phyloP scores from a whole-genome alignment of 345 rosid genomes.

The Corymbia maculata region DNA sequence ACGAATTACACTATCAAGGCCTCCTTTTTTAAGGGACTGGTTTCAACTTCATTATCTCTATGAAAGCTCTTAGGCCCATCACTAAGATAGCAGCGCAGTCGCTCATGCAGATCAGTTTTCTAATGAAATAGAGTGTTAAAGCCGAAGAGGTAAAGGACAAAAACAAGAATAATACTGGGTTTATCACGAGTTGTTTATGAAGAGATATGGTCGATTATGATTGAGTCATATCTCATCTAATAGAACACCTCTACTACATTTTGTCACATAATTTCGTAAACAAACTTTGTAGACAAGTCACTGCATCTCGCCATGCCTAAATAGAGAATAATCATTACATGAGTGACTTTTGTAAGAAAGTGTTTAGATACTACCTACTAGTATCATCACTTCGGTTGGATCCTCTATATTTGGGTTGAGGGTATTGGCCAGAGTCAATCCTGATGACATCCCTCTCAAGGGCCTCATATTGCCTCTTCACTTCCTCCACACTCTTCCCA shows the following conservation, averaged over 20 bases:
- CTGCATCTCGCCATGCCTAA: background rate
- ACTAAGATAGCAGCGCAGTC: background rate
- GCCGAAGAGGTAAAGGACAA: background rate
- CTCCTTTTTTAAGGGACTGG: background rate
- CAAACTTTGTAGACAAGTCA: background rate
- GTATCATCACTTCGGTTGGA: background rate
- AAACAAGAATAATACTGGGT: background rate
- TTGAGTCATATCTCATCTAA: background rate
- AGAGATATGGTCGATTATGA: background rate
- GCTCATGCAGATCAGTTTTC: background rate
- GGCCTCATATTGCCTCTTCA: conserved; percentile 10
- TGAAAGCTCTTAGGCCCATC: background rate
- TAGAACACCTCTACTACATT: background rate
- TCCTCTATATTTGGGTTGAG: conserved; percentile 4
- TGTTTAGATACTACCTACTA: background rate
- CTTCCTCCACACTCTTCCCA: conserved; percentile 8
- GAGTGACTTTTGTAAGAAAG: background rate
- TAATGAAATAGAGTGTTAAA: background rate
- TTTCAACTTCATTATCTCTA: background rate
- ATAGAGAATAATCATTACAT: background rate
- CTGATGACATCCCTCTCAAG: conserved; percentile 6
- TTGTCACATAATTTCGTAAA: background rate
- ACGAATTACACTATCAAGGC: background rate
- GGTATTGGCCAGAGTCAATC: conserved; percentile 10
- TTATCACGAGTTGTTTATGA: background rate